Percentiles rank a stretch among this genome's conserved stretches.
Conservation (phyloP, 2,329 filamentous ascomycete species). For the Nemania sp. region DNA sequence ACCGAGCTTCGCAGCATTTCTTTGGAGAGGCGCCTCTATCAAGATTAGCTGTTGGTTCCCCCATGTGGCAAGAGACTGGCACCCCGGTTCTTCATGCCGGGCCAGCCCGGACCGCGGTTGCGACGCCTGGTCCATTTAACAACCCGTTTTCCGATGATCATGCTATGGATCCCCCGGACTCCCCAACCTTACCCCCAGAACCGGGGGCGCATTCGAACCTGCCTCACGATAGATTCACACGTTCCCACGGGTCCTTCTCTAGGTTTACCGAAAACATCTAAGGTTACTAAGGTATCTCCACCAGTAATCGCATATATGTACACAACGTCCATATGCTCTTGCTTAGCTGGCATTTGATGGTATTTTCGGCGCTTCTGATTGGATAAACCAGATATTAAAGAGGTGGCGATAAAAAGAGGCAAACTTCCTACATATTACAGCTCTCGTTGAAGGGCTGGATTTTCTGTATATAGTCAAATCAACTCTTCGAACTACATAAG, state of each 20-base stretch:
- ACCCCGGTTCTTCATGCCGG: conserved; percentile 65
- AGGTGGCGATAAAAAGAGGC: conserved; percentile 13
- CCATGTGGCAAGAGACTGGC: conserved; percentile 64
- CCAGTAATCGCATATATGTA: conserved; percentile 25
- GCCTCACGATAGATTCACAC: conserved; percentile 41
- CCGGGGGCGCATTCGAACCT: conserved; percentile 44
- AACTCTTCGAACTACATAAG: conserved; percentile 7
- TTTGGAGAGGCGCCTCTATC: conserved; percentile 40
- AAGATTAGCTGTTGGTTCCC: conserved; percentile 57
- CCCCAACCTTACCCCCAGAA: conserved; percentile 37
- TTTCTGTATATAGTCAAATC: conserved; percentile 35
- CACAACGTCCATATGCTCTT: conserved; percentile 29
- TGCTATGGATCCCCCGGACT: conserved; percentile 33
- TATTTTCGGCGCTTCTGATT: conserved; percentile 34
- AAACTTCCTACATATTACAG: conserved; percentile 11
- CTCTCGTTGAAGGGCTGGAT: conserved; percentile 30
- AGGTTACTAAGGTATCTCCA: conserved; percentile 29
- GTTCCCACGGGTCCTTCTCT: conserved; percentile 41
- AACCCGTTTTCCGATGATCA: conserved; percentile 30
- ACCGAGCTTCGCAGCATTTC: conserved; percentile 56
- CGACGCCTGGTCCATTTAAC: conserved; percentile 56
- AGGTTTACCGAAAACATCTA: conserved; percentile 48
- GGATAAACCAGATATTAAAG: conserved; percentile 26
- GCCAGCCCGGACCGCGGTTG: conserved; percentile 65
- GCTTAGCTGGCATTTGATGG: conserved; percentile 32